These are phyloP conservation scores for Fusarium metavorans DNA, from an alignment of 2,329 filamentous ascomycete genomes.

Conservation along the genomic window DNA sequence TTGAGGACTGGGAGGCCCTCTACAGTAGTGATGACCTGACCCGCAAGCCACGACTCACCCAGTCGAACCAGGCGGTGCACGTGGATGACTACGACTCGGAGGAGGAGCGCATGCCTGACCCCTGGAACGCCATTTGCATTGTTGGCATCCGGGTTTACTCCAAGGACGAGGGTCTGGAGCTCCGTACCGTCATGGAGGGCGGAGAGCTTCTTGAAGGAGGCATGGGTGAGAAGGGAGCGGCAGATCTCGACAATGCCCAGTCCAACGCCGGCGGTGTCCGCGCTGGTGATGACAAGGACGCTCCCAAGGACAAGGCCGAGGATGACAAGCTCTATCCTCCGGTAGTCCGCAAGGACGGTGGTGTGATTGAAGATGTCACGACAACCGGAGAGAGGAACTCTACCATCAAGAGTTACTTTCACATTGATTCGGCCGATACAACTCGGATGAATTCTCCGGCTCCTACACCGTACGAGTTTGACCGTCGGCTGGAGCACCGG, in stretches of 20 bases:
- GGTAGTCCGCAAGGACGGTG: slow-evolving; percentile 43
- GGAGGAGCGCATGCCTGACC: slow-evolving; percentile 67
- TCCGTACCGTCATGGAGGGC: slow-evolving; percentile 68
- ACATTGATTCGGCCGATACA: slow-evolving; percentile 46
- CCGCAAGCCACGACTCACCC: slow-evolving; percentile 60
- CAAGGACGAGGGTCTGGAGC: slow-evolving; percentile 65
- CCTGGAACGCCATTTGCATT: slow-evolving; percentile 73
- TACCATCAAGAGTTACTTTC: slow-evolving; percentile 44
- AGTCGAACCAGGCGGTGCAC: slow-evolving; percentile 49
- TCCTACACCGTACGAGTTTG: slow-evolving; percentile 46
- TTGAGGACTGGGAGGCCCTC: slow-evolving; percentile 69
- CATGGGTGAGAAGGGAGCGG: slow-evolving; percentile 68
- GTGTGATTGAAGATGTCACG: slow-evolving; percentile 35
- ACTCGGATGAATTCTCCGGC: slow-evolving; percentile 48
- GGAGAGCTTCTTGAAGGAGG: slow-evolving; percentile 65
- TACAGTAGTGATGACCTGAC: slow-evolving; percentile 70
- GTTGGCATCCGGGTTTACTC: slow-evolving; percentile 72
- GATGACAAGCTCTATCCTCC: slow-evolving; percentile 37
- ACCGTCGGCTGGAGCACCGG: slow-evolving; percentile 42
- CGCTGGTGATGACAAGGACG: slow-evolving; percentile 33
- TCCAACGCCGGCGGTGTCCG: slow-evolving; percentile 65
- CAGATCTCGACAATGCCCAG: slow-evolving; percentile 68
- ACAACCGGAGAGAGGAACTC: slow-evolving; percentile 36
- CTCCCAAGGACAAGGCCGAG: slow-evolving; percentile 11
- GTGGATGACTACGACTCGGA: slow-evolving; percentile 63